Base-by-base conservation (phyloP, 768 basidiomycete genomes). In the Mycena crocata region DNA sequence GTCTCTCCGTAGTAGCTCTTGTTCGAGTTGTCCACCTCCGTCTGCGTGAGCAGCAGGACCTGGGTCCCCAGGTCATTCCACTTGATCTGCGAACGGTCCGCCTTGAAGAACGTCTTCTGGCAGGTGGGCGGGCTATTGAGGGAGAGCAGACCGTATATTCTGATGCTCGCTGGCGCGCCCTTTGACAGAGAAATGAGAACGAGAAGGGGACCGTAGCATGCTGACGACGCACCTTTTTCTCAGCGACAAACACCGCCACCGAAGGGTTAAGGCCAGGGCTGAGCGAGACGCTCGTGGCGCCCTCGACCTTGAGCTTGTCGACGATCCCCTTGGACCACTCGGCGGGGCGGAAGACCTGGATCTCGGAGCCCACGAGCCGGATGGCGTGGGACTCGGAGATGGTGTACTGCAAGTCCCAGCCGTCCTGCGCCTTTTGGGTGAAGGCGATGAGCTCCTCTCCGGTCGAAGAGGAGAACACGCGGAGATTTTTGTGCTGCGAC, bases 1-100 rank as follows among this genome's bases (percentile, higher is more conserved):
- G 96, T 98, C 83, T 99, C 97, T 58, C 98, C 98, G 71, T 99
- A 99, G 78, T 99, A 99, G 73, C 92, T 96, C 87, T 94, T 98
- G 79, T 97, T 97, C 49, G 94, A 92, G 76, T 94, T 94, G 75
- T 99, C 97, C 57, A 98, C 96, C 73, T 99, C 98, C 5, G 96
- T 97, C 74, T 96, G 95, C 0, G 97, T 96, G 39, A 98, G 80
- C 65, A 98, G 86, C 60, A 99, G 83, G 2, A 96, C 92, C 74
- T 94, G 94, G 0, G 96, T 97, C 23, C 97, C 98, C 21, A 96
- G 87, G 10, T 88, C 89, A 75, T 98, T 99, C 97, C 97, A 99
- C 80, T 98, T 98, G 79, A 99, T 91, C 73, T 89, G 88, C 5
- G 94, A 88, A 50, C 92, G 91, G 81, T 99, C 96, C 1, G 96